These are phyloP conservation scores for Echinochloa phyllopogon DNA, from an alignment of 176 grass and related monocot species.

Conservation along the genomic window DNA sequence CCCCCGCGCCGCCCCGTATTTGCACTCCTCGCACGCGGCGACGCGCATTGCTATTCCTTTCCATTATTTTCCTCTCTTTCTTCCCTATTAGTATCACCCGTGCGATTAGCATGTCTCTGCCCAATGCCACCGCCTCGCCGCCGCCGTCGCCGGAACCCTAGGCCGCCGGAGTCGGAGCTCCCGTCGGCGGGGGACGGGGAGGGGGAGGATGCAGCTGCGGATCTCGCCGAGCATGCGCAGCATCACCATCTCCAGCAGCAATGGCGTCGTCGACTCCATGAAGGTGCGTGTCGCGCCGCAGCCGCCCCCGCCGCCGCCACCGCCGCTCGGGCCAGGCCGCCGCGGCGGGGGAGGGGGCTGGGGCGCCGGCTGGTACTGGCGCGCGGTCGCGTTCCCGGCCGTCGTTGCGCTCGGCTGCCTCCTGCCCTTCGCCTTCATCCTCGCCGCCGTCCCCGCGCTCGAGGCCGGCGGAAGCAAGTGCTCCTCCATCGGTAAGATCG, in stretches of 20 bases:
- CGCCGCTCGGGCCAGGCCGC: slow-evolving; percentile 35
- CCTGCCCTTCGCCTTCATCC: slow-evolving; percentile 88
- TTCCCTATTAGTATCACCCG: slow-evolving; percentile 48
- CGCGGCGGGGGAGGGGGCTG: slow-evolving; percentile 42
- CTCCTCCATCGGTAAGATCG: slow-evolving; percentile 82
- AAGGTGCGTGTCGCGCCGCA: slow-evolving; percentile 89
- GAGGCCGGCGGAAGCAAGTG: slow-evolving; percentile 85
- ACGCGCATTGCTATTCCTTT: slow-evolving; percentile 38
- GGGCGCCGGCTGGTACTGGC: slow-evolving; percentile 50
- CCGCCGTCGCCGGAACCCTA: slow-evolving; percentile 64
- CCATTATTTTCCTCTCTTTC: neutral
- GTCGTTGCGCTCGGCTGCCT: slow-evolving; percentile 73
- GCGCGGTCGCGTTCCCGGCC: slow-evolving; percentile 52
- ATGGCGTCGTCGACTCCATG: slow-evolving; percentile 93
- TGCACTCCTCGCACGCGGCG: slow-evolving; percentile 26
- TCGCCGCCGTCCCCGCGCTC: slow-evolving; percentile 78
- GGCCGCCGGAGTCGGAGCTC: slow-evolving; percentile 58
- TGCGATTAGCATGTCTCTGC: slow-evolving; percentile 66
- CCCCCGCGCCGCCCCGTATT: slow-evolving; percentile 34
- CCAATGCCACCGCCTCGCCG: slow-evolving; percentile 66
- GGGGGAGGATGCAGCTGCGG: slow-evolving; percentile 97
- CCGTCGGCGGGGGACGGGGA: slow-evolving; percentile 53
- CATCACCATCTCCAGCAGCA: slow-evolving; percentile 98
- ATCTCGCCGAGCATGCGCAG: slow-evolving; percentile 99
- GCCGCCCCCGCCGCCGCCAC: slow-evolving; percentile 64